Evolutionary conservation across 176 grass and related monocot genomes (phyloP).

Genomic region (Poa pratensis): DNA sequence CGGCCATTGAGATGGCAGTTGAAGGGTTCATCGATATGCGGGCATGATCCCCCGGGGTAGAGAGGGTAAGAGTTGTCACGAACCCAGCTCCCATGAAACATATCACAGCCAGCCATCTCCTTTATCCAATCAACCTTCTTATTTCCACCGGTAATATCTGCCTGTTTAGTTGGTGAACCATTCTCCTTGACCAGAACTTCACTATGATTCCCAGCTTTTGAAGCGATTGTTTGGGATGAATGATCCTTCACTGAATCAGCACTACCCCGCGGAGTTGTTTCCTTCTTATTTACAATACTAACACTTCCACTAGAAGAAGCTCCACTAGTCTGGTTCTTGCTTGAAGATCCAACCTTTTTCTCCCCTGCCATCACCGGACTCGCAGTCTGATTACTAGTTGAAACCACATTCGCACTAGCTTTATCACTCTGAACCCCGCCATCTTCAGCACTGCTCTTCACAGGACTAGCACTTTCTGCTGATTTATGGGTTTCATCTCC

Average conservation of each 20-base stretch:
- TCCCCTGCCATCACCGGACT: background rate
- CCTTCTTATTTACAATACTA: slow-evolving; percentile 29
- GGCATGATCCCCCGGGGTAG: slow-evolving; percentile 78
- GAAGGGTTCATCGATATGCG: slow-evolving; percentile 87
- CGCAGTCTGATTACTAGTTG: slow-evolving; percentile 29
- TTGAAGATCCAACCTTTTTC: slow-evolving; percentile 39
- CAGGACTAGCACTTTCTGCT: background rate
- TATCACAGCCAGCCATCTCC: slow-evolving; percentile 72
- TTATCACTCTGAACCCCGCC: background rate
- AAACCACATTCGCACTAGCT: background rate
- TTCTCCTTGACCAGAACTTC: slow-evolving; percentile 34
- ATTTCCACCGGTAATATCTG: slow-evolving; percentile 22
- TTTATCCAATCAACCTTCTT: slow-evolving; percentile 71
- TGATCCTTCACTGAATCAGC: slow-evolving; percentile 34
- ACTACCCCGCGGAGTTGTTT: slow-evolving; percentile 18
- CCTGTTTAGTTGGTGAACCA: background rate
- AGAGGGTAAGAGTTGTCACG: slow-evolving; percentile 70
- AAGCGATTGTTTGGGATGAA: slow-evolving; percentile 7
- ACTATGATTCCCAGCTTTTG: slow-evolving; percentile 28
- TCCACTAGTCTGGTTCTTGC: slow-evolving; percentile 43
- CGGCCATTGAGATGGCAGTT: slow-evolving; percentile 83
- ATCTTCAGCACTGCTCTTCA: slow-evolving; percentile 9
- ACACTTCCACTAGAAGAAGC: slow-evolving; percentile 34
- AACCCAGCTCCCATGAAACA: slow-evolving; percentile 85
- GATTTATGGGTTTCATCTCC: slow-evolving; percentile 30